Evolutionary conservation across 495 filamentous ascomycete species (phyloP).

Genomic region (Clavariopsis aquatica): DNA sequence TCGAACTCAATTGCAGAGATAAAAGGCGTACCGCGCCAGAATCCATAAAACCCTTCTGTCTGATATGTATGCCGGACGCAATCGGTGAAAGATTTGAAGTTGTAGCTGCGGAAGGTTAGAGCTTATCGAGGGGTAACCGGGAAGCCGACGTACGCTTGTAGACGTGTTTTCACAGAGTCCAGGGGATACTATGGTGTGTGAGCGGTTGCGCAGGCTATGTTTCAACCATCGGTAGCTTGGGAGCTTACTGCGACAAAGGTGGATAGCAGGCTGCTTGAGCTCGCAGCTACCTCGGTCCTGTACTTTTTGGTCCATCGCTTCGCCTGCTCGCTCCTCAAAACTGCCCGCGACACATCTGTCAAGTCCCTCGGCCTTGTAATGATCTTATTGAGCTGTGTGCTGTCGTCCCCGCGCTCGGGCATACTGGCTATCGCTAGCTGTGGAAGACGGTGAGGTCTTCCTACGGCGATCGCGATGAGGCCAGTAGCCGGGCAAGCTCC

Average conservation of each 20-base stretch:
- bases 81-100: conserved; percentile 66
- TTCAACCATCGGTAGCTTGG: not conserved
- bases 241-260: conserved; percentile 64
- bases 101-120: conserved; percentile 55
- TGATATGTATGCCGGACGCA: conserved; percentile 73
- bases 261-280: conserved; percentile 69
- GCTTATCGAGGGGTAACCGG: not conserved
- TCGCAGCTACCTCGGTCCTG: conserved; percentile 77
- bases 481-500: conserved; percentile 60
- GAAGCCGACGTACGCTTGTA: conserved; percentile 61
- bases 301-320: conserved; percentile 70
- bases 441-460: conserved; percentile 58
- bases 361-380: conserved; percentile 18
- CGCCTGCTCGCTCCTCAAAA: conserved; percentile 46
- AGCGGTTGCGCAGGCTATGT: conserved; percentile 13
- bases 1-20: not conserved
- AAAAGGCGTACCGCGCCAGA: conserved; percentile 68
- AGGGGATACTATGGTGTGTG: conserved; percentile 63
- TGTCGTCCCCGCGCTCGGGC: conserved; percentile 50
- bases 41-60: conserved; percentile 70
- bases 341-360: conserved; percentile 21
- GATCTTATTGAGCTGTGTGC: conserved; percentile 6
- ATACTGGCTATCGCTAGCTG: conserved; percentile 49
- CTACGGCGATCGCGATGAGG: conserved; percentile 59
- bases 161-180: conserved; percentile 82